phyloP scores from a whole-genome alignment of 2,329 filamentous ascomycete genomes.

The Colletotrichum acutatum region DNA sequence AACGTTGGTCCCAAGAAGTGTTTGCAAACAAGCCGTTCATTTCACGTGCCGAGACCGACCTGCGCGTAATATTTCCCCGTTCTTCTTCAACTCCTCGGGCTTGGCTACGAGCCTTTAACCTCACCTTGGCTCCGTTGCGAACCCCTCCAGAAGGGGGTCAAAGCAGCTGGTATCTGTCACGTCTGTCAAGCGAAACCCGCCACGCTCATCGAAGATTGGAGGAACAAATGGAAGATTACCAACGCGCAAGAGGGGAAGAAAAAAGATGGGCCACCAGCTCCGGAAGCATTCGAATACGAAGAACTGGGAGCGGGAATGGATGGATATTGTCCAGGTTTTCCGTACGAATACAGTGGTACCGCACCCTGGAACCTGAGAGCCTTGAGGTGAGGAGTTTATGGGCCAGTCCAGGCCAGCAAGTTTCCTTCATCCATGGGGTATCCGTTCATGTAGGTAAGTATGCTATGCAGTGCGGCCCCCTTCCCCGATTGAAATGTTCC shows the following conservation, averaged over 20 bases:
- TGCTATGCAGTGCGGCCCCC: slow-evolving; percentile 8
- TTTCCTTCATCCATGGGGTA: neutral
- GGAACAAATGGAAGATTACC: neutral
- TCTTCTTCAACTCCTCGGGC: neutral
- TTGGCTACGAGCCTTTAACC: neutral
- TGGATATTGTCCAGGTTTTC: neutral
- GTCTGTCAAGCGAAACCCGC: neutral
- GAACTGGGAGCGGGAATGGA: neutral
- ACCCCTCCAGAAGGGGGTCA: neutral
- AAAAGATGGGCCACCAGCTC: neutral
- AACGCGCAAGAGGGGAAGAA: neutral
- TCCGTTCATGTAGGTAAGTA: neutral
- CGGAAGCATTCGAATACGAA: neutral
- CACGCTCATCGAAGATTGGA: neutral
- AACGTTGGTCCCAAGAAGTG: slow-evolving; percentile 3
- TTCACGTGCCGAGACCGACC: slow-evolving; percentile 26
- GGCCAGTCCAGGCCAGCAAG: neutral
- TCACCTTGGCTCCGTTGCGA: neutral
- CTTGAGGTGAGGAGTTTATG: neutral
- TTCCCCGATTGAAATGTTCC: slow-evolving; percentile 21
- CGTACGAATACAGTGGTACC: neutral
- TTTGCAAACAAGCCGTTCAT: slow-evolving; percentile 8
- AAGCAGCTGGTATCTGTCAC: neutral
- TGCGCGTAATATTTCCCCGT: slow-evolving; percentile 9
- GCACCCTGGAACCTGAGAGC: neutral